These are phyloP conservation scores for Exsudoporus floridanus DNA, from an alignment of 1,284 basidiomycete species.

Conservation along the genomic window DNA sequence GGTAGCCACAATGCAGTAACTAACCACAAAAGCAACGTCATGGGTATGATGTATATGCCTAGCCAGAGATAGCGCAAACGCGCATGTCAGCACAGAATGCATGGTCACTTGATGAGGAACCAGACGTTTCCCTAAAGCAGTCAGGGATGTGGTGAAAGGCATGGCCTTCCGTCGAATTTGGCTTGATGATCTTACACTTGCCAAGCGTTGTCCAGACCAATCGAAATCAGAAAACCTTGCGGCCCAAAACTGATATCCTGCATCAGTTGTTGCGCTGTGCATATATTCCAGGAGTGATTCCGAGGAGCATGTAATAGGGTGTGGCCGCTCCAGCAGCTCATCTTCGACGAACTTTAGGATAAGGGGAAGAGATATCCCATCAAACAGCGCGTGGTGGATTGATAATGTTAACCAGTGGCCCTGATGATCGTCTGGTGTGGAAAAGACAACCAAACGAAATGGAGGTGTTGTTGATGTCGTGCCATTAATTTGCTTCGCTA, in stretches of 20 bases:
- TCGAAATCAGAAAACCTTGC: conserved; percentile 36
- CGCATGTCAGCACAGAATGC: conserved; percentile 43
- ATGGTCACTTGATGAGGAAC: conserved; percentile 42
- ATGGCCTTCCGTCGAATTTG: conserved; percentile 21
- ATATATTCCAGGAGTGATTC: conserved; percentile 38
- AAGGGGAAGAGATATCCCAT: conserved; percentile 45
- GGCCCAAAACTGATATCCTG: conserved; percentile 42
- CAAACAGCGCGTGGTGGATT: conserved; percentile 50
- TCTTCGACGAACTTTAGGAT: conserved; percentile 42
- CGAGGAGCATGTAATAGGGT: conserved; percentile 23
- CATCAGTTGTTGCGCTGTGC: conserved; percentile 26
- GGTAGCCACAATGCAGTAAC: conserved; percentile 18
- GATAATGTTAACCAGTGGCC: conserved; percentile 38
- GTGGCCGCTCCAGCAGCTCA: conserved; percentile 28
- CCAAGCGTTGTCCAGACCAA: conserved; percentile 33
- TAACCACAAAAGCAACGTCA: conserved; percentile 48
- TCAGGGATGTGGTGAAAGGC: conserved; percentile 31
- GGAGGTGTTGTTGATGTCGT: conserved; percentile 36
- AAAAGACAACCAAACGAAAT: conserved; percentile 39
- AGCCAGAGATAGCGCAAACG: conserved; percentile 40
- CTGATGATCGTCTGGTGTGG: conserved; percentile 1
- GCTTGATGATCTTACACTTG: conserved; percentile 10
- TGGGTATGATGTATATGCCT: conserved; percentile 26
- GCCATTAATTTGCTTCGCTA: conserved; percentile 41
- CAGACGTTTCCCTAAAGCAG: conserved; percentile 36